Base-by-base conservation (phyloP, 2,329 filamentous ascomycete species). In the Byssothecium circinans region DNA sequence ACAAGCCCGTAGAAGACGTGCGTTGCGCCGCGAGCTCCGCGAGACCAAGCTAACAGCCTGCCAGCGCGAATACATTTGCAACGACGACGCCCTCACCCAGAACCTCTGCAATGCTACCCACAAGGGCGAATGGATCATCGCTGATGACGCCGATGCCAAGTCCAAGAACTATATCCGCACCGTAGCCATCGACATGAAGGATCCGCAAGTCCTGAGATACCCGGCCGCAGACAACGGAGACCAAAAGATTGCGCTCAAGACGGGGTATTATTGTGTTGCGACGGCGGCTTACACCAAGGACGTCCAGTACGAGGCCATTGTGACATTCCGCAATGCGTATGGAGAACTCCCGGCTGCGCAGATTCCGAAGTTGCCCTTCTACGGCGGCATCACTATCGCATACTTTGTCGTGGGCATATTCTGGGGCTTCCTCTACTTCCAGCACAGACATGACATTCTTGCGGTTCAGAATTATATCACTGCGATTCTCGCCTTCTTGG, bases 381-480 rank as follows among this genome's bases (percentile, higher is more conserved):
- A 99, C 65, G 94, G 92, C 38, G 92, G 88, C 47, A 85, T 97
- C 58, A 92, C 91, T 0, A 91, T 99, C 54, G 83, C 95, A 25
- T 99, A 99, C 72, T 91, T 91, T 41, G 81, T 97, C 17, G 83
- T 97, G 57, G 85, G 84, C 53, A 85, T 84, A 11, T 92, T 91
- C 71, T 99, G 94, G 94, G 90, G 83, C 8, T 96, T 96, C 72
- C 79, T 97, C 18, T 97, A 99, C 74, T 91, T 91, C 64, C 91
- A 96, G 71, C 90, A 99, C 70, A 83, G 92, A 50, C 84, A 88
- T 63, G 94, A 99, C 71, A 97, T 99, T 53, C 76, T 99, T 65
- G 87, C 95, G 14, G 94, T 99, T 2, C 94, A 99, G 73, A 99
- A 99, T 70, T 99, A 99, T 72, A 97, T 99, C 61, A 99, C 94